Evolutionary conservation across 768 basidiomycete genomes (phyloP).

Genomic region (Clathrus columnatus): DNA sequence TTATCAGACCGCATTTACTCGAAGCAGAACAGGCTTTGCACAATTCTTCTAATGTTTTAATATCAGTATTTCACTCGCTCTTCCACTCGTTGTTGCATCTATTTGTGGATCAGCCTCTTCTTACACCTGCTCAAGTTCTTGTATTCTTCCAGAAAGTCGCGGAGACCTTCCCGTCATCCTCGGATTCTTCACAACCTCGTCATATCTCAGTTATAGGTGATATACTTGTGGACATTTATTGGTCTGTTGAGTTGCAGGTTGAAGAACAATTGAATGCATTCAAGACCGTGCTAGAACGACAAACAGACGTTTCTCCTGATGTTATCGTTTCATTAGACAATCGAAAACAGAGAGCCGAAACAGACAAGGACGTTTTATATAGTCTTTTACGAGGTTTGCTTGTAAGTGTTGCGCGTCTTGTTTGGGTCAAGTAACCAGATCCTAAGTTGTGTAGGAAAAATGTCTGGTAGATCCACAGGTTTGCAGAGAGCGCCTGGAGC

Average conservation of each 20-base stretch:
- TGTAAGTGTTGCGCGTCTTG: slow-evolving; percentile 37
- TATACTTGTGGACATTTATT: slow-evolving; percentile 67
- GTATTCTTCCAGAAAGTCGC: slow-evolving; percentile 59
- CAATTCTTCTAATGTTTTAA: slow-evolving; percentile 45
- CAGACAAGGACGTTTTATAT: slow-evolving; percentile 54
- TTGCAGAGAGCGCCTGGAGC: slow-evolving; percentile 71
- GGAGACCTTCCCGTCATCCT: slow-evolving; percentile 58
- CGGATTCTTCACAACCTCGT: slow-evolving; percentile 32
- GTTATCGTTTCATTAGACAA: slow-evolving; percentile 1
- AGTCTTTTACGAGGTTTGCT: slow-evolving; percentile 51
- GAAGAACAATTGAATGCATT: slow-evolving; percentile 61
- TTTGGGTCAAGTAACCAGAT: neutral
- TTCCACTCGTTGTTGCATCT: slow-evolving; percentile 51
- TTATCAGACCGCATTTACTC: slow-evolving; percentile 5
- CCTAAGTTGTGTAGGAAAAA: neutral
- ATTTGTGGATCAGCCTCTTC: slow-evolving; percentile 38
- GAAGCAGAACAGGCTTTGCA: slow-evolving; percentile 26
- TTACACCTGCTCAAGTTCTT: slow-evolving; percentile 45
- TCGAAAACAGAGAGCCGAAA: slow-evolving; percentile 32
- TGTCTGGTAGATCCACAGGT: slow-evolving; percentile 49
- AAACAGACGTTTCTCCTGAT: neutral
- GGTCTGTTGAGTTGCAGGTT: slow-evolving; percentile 70
- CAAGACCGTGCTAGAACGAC: slow-evolving; percentile 29
- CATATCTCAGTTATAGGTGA: slow-evolving; percentile 43
- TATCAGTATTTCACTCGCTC: slow-evolving; percentile 62